Evolutionary conservation across 2,329 filamentous ascomycete species (phyloP), one percentile per base, ranked within the genome.

Genomic region (Botrytis medusae): DNA sequence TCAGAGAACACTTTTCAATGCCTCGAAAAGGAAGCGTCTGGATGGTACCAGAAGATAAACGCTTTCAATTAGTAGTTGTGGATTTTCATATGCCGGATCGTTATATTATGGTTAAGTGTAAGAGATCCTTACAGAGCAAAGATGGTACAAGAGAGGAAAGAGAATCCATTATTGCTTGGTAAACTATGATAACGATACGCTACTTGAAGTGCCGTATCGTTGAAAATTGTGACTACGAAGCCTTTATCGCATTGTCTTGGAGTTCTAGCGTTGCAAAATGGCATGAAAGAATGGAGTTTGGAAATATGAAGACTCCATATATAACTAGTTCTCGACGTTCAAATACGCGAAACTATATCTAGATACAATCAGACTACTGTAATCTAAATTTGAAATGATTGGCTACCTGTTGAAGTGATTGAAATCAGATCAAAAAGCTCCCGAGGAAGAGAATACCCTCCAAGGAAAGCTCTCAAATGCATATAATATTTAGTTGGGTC

Each of bases 91-190:
- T 79, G 29, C 74, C 75, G 12, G 77, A 80, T 32, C 74, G 79
- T 9, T 77, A 78, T 72, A 76, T 79, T 10, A 77, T 75, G 61
- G 76, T 79, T 14, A 77, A 76, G 34, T 77, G 77, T 60, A 76
- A 78, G 29, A 75, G 72, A 48, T 75, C 71, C 16, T 20, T 79
- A 8, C 42, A 65, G 29, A 71, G 67, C 7, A 74, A 67, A 29
- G 77, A 79, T 73, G 79, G 78, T 34, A 78, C 64, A 18, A 76
- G 68, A 51, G 76, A 78, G 57, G 76, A 76, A 54, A 75, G 76
- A 69, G 77, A 79, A 61, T 77, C 74, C 1, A 73, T 79, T 40
- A 77, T 80, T 69, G 76, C 77, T 62, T 80, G 79, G 79, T 80
- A 71, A 75, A n/a, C 34, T 5, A 22, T 12, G 9, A 32, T 46